These are phyloP conservation scores for Fusarium setosum DNA, from an alignment of 2,329 filamentous ascomycete genomes.

Conservation along the genomic window DNA sequence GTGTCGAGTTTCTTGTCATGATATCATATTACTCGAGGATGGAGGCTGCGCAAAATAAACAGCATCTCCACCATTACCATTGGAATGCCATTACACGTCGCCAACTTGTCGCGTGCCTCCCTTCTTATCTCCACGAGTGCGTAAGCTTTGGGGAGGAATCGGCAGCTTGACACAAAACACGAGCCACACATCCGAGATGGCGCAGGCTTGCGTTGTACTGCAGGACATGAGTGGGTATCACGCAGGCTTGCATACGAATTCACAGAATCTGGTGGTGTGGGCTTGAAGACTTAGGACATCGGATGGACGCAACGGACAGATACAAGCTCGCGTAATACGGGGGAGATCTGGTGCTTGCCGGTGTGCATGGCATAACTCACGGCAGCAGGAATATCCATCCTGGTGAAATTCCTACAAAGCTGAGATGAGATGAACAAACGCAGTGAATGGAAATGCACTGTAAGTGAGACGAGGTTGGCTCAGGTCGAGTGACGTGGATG, in stretches of 20 bases:
- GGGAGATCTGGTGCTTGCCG: too few relatives aligned
- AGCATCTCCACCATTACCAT: background rate
- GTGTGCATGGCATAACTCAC: too few relatives aligned
- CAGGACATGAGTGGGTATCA: background rate
- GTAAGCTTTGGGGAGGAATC: background rate
- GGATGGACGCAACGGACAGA: background rate
- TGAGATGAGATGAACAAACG: background rate
- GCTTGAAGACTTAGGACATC: background rate
- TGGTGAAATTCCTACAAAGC: background rate
- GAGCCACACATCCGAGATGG: background rate
- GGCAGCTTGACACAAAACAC: background rate
- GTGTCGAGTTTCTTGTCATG: too few relatives aligned
- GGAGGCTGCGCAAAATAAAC: too few relatives aligned
- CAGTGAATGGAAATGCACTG: conserved; percentile 1
- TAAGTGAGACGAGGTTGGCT: conserved; percentile 29
- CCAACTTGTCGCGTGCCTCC: background rate
- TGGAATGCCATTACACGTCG: conserved; percentile 13
- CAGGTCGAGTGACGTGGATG: conserved; percentile 35
- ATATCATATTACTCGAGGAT: too few relatives aligned
- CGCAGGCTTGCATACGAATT: background rate
- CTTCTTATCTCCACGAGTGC: too few relatives aligned
- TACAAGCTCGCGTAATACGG: background rate
- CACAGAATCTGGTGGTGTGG: background rate
- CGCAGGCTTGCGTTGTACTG: background rate
- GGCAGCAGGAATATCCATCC: too few relatives aligned